Evolutionary conservation across 1,284 basidiomycete genomes (phyloP).

Genomic region (Papiliotrema laurentii): DNA sequence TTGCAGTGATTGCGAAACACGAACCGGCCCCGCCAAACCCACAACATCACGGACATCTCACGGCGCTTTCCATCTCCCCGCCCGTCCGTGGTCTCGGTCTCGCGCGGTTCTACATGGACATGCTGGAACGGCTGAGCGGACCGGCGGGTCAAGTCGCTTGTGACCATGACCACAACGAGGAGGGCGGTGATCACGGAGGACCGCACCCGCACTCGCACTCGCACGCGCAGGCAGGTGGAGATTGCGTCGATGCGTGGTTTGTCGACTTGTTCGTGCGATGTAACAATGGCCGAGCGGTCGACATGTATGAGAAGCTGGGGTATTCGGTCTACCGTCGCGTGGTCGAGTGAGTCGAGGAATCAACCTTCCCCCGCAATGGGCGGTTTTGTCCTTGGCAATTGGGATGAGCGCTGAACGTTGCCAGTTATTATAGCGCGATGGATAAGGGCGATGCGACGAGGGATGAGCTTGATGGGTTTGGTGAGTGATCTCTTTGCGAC

Average conservation of each 20-base stretch:
- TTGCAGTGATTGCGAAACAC: conserved; percentile 45
- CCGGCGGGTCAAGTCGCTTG: not conserved
- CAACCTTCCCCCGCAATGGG: too few species aligned
- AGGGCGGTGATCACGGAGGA: not conserved
- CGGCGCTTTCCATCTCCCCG: conserved; percentile 46
- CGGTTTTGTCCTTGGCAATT: not conserved
- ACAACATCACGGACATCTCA: conserved; percentile 48
- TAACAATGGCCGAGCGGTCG: conserved; percentile 45
- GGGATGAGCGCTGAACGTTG: conserved; percentile 1
- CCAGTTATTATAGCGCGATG: conserved; percentile 48
- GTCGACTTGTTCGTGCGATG: conserved; percentile 49
- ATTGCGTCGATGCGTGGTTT: conserved; percentile 46
- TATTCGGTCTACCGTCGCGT: conserved; percentile 49
- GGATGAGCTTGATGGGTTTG: conserved; percentile 47
- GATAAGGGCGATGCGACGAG: conserved; percentile 40
- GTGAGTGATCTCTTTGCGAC: too few species aligned
- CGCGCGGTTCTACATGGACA: conserved; percentile 43
- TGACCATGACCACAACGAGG: not conserved
- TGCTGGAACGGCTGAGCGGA: conserved; percentile 37
- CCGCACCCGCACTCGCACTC: not conserved
- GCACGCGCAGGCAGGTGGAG: conserved; percentile 7
- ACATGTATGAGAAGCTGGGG: conserved; percentile 48
- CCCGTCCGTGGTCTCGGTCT: conserved; percentile 40
- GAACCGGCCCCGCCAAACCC: conserved; percentile 44
- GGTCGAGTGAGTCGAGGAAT: conserved; percentile 48